phyloP scores from a whole-genome alignment of 768 basidiomycete genomes.

The Pholiota conissans region DNA sequence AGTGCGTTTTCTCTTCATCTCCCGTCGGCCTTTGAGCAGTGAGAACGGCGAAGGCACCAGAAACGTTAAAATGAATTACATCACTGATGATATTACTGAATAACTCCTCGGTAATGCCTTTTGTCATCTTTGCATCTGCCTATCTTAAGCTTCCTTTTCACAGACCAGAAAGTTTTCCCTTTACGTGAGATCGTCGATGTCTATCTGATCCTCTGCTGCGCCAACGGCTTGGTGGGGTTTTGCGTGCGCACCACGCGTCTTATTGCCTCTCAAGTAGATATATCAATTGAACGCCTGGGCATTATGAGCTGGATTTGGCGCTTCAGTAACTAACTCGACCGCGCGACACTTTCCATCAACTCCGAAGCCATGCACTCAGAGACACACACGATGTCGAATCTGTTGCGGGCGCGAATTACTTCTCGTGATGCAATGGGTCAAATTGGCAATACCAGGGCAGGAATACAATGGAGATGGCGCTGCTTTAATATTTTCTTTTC shows the following conservation, averaged over 20 bases:
- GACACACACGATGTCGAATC: not conserved
- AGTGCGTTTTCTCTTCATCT: not conserved
- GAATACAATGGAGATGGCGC: conserved; percentile 16
- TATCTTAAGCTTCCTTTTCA: conserved; percentile 2
- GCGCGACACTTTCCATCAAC: not conserved
- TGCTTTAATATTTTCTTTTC: conserved; percentile 18
- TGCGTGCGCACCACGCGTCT: not conserved
- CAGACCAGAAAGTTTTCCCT: not conserved
- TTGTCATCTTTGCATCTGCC: not conserved
- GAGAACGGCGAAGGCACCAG: not conserved
- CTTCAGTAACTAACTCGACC: not conserved
- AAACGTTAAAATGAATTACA: conserved; percentile 1
- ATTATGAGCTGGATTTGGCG: too few relatives aligned
- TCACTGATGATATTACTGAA: not conserved
- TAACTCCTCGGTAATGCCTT: not conserved
- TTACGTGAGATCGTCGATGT: not conserved
- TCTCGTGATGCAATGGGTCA: conserved; percentile 7
- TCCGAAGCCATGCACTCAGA: not conserved
- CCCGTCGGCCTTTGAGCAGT: not conserved
- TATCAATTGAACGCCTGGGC: not conserved
- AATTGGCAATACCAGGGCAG: conserved; percentile 9
- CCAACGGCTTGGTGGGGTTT: not conserved
- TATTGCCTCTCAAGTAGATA: not conserved
- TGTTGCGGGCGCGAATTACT: not conserved
- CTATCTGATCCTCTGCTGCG: not conserved